These are phyloP conservation scores for Cryptococcus maquisensis DNA, from an alignment of 1,284 basidiomycete genomes.

Conservation along the genomic window DNA sequence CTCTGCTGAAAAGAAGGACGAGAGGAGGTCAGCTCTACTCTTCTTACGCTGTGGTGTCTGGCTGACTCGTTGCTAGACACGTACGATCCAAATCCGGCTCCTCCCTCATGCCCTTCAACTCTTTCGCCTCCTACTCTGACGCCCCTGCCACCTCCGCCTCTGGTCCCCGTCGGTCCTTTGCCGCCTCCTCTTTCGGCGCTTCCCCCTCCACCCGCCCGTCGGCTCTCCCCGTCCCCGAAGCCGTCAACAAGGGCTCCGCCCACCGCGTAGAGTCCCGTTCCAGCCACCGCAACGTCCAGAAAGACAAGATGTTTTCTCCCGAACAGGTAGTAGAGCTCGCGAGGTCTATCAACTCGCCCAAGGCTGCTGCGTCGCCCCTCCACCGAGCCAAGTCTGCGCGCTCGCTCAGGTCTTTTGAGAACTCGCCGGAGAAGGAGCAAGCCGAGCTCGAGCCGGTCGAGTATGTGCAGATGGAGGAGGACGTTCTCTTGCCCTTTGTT, in stretches of 20 bases:
- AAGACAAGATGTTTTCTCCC: conserved; percentile 33
- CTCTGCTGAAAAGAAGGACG: conserved; percentile 14
- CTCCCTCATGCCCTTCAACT: conserved; percentile 25
- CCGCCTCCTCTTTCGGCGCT: conserved; percentile 32
- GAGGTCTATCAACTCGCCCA: conserved; percentile 32
- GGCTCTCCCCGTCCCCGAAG: conserved; percentile 1
- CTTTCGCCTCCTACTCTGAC: conserved; percentile 12
- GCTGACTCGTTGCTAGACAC: conserved; percentile 3
- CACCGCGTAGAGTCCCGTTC: conserved; percentile 16
- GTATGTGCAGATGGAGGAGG: conserved; percentile 44
- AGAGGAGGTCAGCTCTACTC: conserved; percentile 19
- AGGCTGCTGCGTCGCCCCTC: conserved; percentile 20
- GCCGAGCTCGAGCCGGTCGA: conserved; percentile 47
- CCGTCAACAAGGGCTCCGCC: neutral
- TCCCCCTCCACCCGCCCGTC: conserved; percentile 15
- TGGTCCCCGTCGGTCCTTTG: conserved; percentile 36
- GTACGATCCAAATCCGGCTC: conserved; percentile 38
- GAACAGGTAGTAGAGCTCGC: conserved; percentile 44
- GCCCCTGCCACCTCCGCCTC: conserved; percentile 30
- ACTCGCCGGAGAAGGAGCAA: conserved; percentile 17
- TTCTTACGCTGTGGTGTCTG: neutral
- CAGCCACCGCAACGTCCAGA: conserved; percentile 20
- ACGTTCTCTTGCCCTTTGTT: conserved; percentile 43
- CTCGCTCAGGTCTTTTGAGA: conserved; percentile 1
- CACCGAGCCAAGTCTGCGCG: conserved; percentile 32